Base-by-base conservation (phyloP, 352 stramenopile species). In the Globisporangium uncinulatum region DNA sequence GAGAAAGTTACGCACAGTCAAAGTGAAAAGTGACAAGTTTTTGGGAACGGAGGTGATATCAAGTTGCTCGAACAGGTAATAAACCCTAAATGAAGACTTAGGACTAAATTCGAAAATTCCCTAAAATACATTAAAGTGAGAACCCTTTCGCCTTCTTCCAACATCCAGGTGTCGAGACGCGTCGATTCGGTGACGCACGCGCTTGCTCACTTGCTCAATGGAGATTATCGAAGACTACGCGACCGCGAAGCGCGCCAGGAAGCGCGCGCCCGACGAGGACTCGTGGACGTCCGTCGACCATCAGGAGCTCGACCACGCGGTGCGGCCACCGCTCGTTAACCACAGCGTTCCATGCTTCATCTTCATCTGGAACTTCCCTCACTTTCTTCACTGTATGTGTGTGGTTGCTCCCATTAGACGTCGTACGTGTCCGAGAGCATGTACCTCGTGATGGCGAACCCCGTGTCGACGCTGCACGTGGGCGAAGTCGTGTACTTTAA, bases 231-330 rank as follows among this genome's bases (percentile, higher is more conserved):
- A 63, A n/a, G 44, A 63, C 57, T 63, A 63, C 50, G 10, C 41
- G 21, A 41, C 21, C 13, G 20, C 15, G 17, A 54, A 36, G 57
- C 43, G 57, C 17, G 54, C 32, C 20, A 31, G 41, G 10, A 36
- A 34, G 19, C 34, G 34, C 34, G 34, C 34, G 34, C 34, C 34
- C 15, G 80, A 90, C n/a, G 83, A 94, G 43, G 83, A 94, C 63
- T 91, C 81, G 67, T 94, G 83, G 83, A 94, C 83, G 54, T 74
- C 86, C 7, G 83, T 94, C 20, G 79, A 94, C 54, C 79, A 69
- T 52, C 76, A 89, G 60, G 83, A 94, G 61, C 68, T 91, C 24
- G 79, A 89, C 34, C 77, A 89, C 50, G 81, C 82, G 57, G 83
- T 93, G 34, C 34, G 34, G 34, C 34, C 34, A 2, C 34, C 10